Evolutionary conservation across 148 eudicot genomes (phyloP), one percentile per base, ranked within the genome.

Genomic region (Dianthus caryophyllus): DNA sequence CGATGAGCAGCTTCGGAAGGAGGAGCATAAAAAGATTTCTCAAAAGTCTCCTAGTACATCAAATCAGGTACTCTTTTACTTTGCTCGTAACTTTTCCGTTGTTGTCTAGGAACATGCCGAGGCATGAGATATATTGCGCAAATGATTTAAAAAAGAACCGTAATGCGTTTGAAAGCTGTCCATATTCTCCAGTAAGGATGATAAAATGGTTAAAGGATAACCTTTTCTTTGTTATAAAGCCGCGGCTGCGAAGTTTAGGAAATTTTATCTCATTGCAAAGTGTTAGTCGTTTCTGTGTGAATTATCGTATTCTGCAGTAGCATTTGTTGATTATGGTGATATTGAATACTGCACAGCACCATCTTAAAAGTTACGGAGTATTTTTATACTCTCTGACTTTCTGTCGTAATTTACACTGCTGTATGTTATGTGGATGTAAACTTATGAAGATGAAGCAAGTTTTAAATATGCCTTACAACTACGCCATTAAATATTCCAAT

Each of bases 1-100:
- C 73, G 99, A 95, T 71, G 99, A 95, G 65, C 97, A 90, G 61
- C 76, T 95, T 66, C 82, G 83, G 61, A 95, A 87, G 83, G 96
- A 95, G 78, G 96, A 87, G 79, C 79, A 80, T 21, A 87, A 78
- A 76, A 74, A 78, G 65, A 78, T 84, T 27, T 72, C 85, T 68
- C 88, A 83, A 67, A 87, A 76, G 65, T 85, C 97, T 27, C 83
- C 96, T 66, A 80, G 88, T 81, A 70, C 88, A 75, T 81, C 99
- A 59, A 77, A 64, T 82, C 96, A 85, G 97, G 99, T 95, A 73
- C 52, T 53, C 36, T 47, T 30, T 38, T 36, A 50, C 25, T 24
- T 43, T 22, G n/a, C 26, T 11, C 46, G 18, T 48, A 61, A 20
- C 57, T 70, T n/a, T 24, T 46, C 1, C 25, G 10, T 57, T 17